Evolutionary conservation across 768 basidiomycete genomes (phyloP), one percentile per base, ranked within the genome.

Genomic region (Serendipita sp.): DNA sequence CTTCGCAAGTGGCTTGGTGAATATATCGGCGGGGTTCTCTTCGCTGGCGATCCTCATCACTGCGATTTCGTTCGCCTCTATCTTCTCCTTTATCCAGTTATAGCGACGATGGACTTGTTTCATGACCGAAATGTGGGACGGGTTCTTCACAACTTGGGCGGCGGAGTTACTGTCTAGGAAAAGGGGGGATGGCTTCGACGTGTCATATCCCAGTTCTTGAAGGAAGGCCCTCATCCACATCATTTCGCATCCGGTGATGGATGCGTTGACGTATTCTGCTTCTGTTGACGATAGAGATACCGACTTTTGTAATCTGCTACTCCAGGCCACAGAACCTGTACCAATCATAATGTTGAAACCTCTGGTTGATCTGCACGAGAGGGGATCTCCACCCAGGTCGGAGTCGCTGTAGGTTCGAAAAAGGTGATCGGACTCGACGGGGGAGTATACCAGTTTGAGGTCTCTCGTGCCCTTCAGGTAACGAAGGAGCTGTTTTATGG

Each of bases 321-420:
- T 3, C 66, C 68, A 1, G 63, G 66, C 23, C 64, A 68, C 23
- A 70, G 66, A 29, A 68, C 69, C 63, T 72, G 64, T 2, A 70
- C n/a, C 53, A 66, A 71, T 10, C 69, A 69, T 11, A 67, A 69
- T 0, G 69, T 23, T 23, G 23, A 23, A 23, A 23, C 23, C 23
- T 23, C 23, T 1, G 23, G 23, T 23, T 23, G 23, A 71, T 50
- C 62, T 65, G n/a, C 67, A 63, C 37, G 31, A 66, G 29, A 34
- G 43, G 8, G 44, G 45, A 48, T 68, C 50, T 0, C 73, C 73
- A 36, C 63, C 72, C 63, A 69, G 69, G 64, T 72, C 69, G 1
- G 74, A 66, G 65, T 76, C 73, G 15, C 68, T 66, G 68, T 67
- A 74, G 4, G 68, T 60, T 33, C 55, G 63, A 53, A 68, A 69